phyloP scores from a whole-genome alignment of 2,329 filamentous ascomycete species.

The Penicillium digitatum region DNA sequence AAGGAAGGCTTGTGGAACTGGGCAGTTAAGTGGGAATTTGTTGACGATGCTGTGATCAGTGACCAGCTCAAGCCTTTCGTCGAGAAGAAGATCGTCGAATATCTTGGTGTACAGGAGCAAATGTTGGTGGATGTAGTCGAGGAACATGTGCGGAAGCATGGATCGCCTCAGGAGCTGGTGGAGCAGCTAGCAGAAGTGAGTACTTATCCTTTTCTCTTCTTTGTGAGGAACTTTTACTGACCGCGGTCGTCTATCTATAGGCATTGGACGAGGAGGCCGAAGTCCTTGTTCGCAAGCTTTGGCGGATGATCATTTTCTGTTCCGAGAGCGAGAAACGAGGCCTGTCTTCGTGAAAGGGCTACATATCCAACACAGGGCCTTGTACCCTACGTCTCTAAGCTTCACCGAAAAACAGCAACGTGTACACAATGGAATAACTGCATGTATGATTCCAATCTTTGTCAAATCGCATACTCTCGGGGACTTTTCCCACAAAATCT shows the following conservation, averaged over 20 bases:
- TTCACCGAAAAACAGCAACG: neutral
- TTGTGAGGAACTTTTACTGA: conserved; percentile 32
- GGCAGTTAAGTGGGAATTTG: conserved; percentile 85
- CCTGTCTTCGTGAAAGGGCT: conserved; percentile 59
- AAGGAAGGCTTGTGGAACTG: conserved; percentile 87
- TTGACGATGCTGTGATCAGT: conserved; percentile 74
- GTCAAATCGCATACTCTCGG: neutral
- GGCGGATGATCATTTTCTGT: conserved; percentile 98
- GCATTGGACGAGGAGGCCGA: conserved; percentile 93
- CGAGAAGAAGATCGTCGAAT: conserved; percentile 97
- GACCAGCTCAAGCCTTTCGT: conserved; percentile 92
- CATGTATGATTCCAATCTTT: neutral
- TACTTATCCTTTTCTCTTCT: conserved; percentile 21
- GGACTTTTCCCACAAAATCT: neutral
- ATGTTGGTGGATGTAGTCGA: conserved; percentile 91
- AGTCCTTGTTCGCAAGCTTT: conserved; percentile 90
- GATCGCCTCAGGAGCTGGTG: conserved; percentile 72
- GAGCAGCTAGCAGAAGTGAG: conserved; percentile 79
- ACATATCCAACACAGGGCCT: neutral
- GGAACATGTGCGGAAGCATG: conserved; percentile 73
- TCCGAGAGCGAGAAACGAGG: conserved; percentile 91
- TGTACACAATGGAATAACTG: neutral
- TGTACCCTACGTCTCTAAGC: neutral
- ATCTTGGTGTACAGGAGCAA: conserved; percentile 92
- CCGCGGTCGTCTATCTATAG: conserved; percentile 40